Base-by-base conservation (phyloP, 2,329 filamentous ascomycete species). In the Aureobasidium sp. region DNA sequence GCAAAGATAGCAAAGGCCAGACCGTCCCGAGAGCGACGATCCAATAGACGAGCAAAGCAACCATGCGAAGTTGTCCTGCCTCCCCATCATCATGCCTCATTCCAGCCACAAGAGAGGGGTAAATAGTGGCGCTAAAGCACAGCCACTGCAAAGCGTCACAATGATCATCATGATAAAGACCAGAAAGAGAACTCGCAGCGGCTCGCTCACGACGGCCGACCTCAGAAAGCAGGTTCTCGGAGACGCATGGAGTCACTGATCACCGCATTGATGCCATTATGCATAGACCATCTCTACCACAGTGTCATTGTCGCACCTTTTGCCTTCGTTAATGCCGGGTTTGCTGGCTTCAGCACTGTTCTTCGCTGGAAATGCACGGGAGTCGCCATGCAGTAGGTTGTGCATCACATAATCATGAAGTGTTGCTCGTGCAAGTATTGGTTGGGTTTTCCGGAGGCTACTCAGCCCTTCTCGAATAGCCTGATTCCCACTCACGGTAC, bases 231-330 rank as follows among this genome's bases (percentile, higher is more conserved):
- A 51, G 46, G 57, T 60, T 60, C 36, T 46, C 29, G 36, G 32
- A 13, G 36, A 36, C 36, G 23, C 9, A 51, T 51, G 23, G 26
- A 46, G 57, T 60, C 46, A 60, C 26, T 26, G 57, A 60, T 60
- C 57, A 51, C 36, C 57, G 27, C 6, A 39, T 51, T 60, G 57
- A 60, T 60, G 57, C 57, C 57, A 60, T 60, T 60, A 46, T 60
- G 46, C 57, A 60, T 60, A 34, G 23, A 27, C 23, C 13, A 15
- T 8, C 29, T 51, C 46, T 60, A 36, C 57, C 57, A 60, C 36
- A 51, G 36, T 50, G 41, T 32, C 44, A 51, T 34, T 23, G 32
- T 46, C 23, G 23, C 57, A 20, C 17, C 15, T 23, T 41, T 41
- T 51, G 42, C 39, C 53, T 58, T 58, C 23, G 20, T 48, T 37